Conservation (phyloP, 2,329 filamentous ascomycete genomes). For the Phialemoniopsis sp. region DNA sequence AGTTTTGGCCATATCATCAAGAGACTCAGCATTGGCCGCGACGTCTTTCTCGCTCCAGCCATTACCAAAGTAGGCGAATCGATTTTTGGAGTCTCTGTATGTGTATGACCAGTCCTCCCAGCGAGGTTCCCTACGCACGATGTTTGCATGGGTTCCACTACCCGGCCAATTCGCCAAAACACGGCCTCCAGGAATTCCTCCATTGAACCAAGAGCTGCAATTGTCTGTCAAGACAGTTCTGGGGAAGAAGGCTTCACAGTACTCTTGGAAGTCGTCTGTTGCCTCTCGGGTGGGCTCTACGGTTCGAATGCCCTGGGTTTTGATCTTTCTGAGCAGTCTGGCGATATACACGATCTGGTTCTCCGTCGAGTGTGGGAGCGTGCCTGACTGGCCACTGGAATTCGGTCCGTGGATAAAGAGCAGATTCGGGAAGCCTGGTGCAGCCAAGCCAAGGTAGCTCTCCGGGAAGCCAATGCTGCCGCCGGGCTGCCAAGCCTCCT, state of each 20-base stretch:
- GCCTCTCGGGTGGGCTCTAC: constrained; percentile 52
- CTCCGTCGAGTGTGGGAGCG: constrained; percentile 61
- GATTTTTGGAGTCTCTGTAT: constrained; percentile 35
- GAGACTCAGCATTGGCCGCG: neutral
- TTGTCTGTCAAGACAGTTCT: constrained; percentile 51
- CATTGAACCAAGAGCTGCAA: no score
- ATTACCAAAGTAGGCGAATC: constrained; percentile 61
- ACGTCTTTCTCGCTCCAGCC: constrained; percentile 56
- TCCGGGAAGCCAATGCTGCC: constrained; percentile 61
- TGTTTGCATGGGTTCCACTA: constrained; percentile 55
- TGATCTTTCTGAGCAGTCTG: constrained; percentile 61
- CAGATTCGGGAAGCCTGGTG: constrained; percentile 20
- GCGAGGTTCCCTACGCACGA: constrained; percentile 43
- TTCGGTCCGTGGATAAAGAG: constrained; percentile 44
- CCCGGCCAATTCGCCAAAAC: constrained; percentile 68
- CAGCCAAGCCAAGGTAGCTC: constrained; percentile 26
- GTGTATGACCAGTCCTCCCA: constrained; percentile 49
- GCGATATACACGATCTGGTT: constrained; percentile 60
- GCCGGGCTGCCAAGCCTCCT: constrained; percentile 49
- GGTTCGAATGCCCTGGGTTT: constrained; percentile 58
- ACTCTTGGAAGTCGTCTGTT: constrained; percentile 57
- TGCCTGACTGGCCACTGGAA: constrained; percentile 53
- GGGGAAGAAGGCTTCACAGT: constrained; percentile 47
- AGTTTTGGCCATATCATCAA: constrained; percentile 24
- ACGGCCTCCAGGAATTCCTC: constrained; percentile 52